Evolutionary conservation across 2,329 filamentous ascomycete species (phyloP).

Genomic region (Phaeosphaeria sp.): DNA sequence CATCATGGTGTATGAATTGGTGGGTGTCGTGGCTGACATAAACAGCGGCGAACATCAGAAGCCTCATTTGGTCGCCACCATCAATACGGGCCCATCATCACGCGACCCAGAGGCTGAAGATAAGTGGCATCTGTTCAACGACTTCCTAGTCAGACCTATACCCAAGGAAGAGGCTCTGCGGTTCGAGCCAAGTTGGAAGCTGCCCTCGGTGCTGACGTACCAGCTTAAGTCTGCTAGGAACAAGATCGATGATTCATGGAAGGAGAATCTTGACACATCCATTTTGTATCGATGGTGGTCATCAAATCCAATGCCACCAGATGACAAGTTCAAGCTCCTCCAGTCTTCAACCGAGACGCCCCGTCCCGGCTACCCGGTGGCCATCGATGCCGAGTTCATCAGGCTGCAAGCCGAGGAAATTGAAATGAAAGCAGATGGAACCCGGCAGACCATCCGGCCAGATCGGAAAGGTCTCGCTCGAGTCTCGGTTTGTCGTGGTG

Average conservation of each 20-base stretch:
- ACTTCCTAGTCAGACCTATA: conserved; percentile 87
- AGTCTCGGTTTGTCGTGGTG: conserved; percentile 85
- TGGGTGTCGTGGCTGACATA: conserved; percentile 89
- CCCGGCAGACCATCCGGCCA: conserved; percentile 88
- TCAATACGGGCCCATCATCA: conserved; percentile 79
- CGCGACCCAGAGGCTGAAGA: conserved; percentile 64
- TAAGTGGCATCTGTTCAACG: conserved; percentile 96
- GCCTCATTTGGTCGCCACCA: conserved; percentile 86
- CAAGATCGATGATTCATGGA: conserved; percentile 85
- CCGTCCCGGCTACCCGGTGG: conserved; percentile 75
- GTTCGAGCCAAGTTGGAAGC: conserved; percentile 92
- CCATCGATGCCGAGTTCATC: conserved; percentile 96
- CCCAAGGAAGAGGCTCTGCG: conserved; percentile 82
- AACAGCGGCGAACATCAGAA: conserved; percentile 85
- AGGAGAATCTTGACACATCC: conserved; percentile 79
- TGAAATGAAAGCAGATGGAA: conserved; percentile 93
- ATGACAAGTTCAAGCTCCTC: conserved; percentile 67
- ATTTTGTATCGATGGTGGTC: conserved; percentile 79
- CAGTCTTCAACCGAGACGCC: conserved; percentile 68
- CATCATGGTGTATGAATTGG: conserved; percentile 87
- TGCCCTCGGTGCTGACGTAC: conserved; percentile 85
- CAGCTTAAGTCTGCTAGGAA: conserved; percentile 84
- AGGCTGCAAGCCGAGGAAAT: conserved; percentile 91
- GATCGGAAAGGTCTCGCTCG: conserved; percentile 91
- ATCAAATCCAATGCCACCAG: conserved; percentile 47